A percentile compares a stretch with the other conserved stretches of the same genome.
phyloP scores from a whole-genome alignment of 2,329 filamentous ascomycete genomes.

The Epichloe scottii region DNA sequence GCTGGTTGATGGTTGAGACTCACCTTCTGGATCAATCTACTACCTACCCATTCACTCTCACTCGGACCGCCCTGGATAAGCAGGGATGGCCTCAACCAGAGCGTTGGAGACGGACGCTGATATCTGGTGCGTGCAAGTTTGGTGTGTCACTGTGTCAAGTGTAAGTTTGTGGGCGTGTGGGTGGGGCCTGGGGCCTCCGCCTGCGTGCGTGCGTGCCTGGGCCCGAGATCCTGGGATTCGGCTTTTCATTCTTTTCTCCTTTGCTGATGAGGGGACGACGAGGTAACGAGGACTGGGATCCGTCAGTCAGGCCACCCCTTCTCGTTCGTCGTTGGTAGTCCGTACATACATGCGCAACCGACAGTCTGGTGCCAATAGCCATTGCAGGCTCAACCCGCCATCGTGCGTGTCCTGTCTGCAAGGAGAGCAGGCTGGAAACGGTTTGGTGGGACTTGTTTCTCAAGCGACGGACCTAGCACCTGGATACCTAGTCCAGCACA shows the following conservation, averaged over 20 bases:
- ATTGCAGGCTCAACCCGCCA: conserved; percentile 6
- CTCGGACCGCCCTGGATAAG: neutral
- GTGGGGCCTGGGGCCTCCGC: neutral
- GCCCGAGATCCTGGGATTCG: conserved; percentile 5
- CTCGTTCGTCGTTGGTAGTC: neutral
- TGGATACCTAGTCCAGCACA: no score
- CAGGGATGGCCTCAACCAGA: conserved; percentile 5
- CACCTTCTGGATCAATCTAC: neutral
- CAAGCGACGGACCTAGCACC: no score
- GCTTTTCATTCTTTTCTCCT: neutral
- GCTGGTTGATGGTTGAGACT: no score
- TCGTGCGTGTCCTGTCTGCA: conserved; percentile 1
- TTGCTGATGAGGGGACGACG: neutral
- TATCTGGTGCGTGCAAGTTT: no score
- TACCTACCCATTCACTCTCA: neutral
- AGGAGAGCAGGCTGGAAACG: neutral
- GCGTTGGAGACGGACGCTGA: no score
- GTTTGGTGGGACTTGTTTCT: no score
- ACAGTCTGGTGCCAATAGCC: conserved; percentile 10
- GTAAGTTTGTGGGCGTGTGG: neutral
- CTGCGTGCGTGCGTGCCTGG: neutral
- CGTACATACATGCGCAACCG: conserved; percentile 6
- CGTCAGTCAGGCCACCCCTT: conserved; percentile 4
- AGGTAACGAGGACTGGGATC: neutral
- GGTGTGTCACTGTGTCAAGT: conserved; percentile 15